Conservation (phyloP, 208 protist genomes). For the Trypanosoma conorhini region DNA sequence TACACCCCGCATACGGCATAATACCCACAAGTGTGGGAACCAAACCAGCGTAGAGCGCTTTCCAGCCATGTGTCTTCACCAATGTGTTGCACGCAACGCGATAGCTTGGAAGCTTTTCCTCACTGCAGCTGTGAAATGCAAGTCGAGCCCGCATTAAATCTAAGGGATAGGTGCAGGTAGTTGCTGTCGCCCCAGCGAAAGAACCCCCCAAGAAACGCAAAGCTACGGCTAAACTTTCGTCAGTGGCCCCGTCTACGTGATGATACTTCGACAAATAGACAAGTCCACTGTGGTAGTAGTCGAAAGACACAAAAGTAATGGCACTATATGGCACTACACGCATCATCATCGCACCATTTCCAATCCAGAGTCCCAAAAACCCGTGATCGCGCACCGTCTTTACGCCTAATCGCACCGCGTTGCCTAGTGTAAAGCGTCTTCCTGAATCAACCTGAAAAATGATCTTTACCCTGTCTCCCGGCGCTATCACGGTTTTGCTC, state of each 20-base stretch:
- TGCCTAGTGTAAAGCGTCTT: conserved; percentile 60
- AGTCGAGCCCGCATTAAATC: conserved; percentile 94
- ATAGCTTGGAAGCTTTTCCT: conserved; percentile 76
- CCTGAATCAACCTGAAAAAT: conserved; percentile 93
- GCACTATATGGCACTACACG: conserved; percentile 94
- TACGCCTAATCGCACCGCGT: conserved; percentile 58
- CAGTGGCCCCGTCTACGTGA: conserved; percentile 25
- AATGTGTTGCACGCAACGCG: conserved; percentile 59
- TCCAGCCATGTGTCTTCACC: conserved; percentile 50
- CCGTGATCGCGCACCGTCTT: conserved; percentile 87
- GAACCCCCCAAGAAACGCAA: conserved; percentile 86
- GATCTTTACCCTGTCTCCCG: conserved; percentile 95
- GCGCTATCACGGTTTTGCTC: conserved; percentile 93
- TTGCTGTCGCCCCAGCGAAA: conserved; percentile 91
- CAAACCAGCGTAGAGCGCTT: conserved; percentile 84
- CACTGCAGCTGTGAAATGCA: conserved; percentile 62
- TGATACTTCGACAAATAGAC: conserved; percentile 20
- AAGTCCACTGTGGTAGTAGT: conserved; percentile 80
- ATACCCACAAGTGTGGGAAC: conserved; percentile 93
- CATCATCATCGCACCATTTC: conserved; percentile 95
- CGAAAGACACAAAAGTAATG: conserved; percentile 94
- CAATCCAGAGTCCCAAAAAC: conserved; percentile 90
- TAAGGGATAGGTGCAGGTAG: conserved; percentile 92
- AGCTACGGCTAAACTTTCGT: conserved; percentile 52
- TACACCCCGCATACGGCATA: conserved; percentile 93